Evolutionary conservation across 2,329 filamentous ascomycete genomes (phyloP), one percentile per base, ranked within the genome.

Genomic region (Colletotrichum sp.): DNA sequence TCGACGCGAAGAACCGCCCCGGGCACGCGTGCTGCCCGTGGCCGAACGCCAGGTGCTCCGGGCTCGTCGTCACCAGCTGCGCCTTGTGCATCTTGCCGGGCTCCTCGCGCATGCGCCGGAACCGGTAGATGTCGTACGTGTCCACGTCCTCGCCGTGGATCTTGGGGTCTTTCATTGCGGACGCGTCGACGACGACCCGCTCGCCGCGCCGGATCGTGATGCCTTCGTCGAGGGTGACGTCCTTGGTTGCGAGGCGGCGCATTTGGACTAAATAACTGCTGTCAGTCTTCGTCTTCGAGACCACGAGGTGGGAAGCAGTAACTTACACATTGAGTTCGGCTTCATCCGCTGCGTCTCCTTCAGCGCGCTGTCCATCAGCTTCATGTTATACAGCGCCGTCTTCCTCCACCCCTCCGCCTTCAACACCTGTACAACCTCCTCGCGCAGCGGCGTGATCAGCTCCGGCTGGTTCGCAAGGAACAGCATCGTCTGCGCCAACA

Each of bases 21-120:
- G 63, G 36, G 25, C 63, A 48, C 15, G 63, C 63, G 27, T 86
- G 82, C 48, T 82, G 80, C 13, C 84, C 85, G 2, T 84, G 82
- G 3, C 85, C 85, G 74, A 85, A 86, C 32, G 82, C 83, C 52
- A 84, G 78, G 71, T 80, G 83, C 13, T 81, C 79, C 68, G 84
- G 80, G n/a, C 81, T 80, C 59, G 84, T 83, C 77, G 82, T 85
- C 28, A 84, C 85, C 71, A 87, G 86, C 79, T 88, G 87, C 78
- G 85, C 79, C 13, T 76, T 65, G 68, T 78, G 60, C 27, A 64
- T 57, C 28, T 36, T 44, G 13, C 64, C 68, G 7, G 73, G 68
- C 57, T 59, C 32, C 6, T 65, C 27, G 8, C 73, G 55, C 69
- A 72, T 57, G 15, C 48, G 22, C 5, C 19, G 28, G 55, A 67